Base-by-base conservation (phyloP, 495 filamentous ascomycete species). In the Tuber aestivum region DNA sequence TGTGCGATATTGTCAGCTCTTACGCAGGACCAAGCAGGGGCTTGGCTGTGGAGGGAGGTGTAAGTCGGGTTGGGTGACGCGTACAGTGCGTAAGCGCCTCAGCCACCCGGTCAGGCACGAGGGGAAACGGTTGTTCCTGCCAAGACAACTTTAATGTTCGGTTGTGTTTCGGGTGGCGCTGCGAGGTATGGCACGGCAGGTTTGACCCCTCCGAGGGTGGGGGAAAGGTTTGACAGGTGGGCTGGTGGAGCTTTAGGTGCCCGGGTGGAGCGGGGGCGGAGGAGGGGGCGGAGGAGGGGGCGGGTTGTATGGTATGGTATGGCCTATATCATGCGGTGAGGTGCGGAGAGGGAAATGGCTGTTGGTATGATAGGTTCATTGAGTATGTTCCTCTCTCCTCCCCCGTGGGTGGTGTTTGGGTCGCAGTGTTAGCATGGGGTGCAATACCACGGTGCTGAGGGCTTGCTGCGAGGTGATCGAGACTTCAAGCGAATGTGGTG, bases 91-190 rank as follows among this genome's bases (percentile, higher is more conserved):
- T n/a, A 56, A n/a, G 21, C 23, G 6, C 1, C 2, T 9, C 6
- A 23, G 48, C 16, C 45, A 10, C n/a, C n/a, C 50, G 16, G 23
- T 27, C 50, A 27, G n/a, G 50, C 50, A 32, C 50, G 9, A n/a
- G 12, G 32, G 35, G 32, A 65, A 65, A 65, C 56, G 27, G 56
- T 14, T 7, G 56, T 65, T 65, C 56, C 56, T 20, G 56, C 56
- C 56, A 35, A 65, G 56, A 65, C 56, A 65, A 65, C 56, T 65
- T 35, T 35, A 65, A 65, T 65, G 27, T 16, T 65, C 56, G 56
- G 27, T 20, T 61, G 50, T 61, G 50, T 61, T 61, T 65, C 32
- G 35, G 56, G 56, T 65, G 56, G 27, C 6, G 27, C 5, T 4
- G 14, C 16, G 1, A 7, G 27, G 56, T 16, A 32, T 35, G 56